Conservation (phyloP, 2,329 filamentous ascomycete genomes). For the Hypoxylon sp. region DNA sequence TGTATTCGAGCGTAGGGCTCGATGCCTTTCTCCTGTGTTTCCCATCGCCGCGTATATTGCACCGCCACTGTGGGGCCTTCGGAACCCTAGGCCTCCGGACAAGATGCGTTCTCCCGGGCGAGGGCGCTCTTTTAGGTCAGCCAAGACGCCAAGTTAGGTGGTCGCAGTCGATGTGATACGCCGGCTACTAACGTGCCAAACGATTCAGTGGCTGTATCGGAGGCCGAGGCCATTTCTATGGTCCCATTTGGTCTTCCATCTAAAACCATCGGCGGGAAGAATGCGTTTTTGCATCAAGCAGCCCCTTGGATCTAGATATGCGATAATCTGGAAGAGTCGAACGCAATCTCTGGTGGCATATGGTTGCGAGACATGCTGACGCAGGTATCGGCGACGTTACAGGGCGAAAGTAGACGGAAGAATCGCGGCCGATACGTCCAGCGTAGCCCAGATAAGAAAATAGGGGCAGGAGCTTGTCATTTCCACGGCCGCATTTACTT, state of each 20-base stretch:
- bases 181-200: neutral
- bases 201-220: neutral
- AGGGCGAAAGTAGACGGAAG: neutral
- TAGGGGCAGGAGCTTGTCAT: neutral
- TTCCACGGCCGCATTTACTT: neutral
- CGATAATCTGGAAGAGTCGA: neutral
- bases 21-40: neutral
- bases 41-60: constrained; percentile 7
- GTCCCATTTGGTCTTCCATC: neutral
- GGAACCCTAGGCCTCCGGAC: constrained; percentile 23
- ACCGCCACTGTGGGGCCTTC: constrained; percentile 22
- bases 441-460: neutral
- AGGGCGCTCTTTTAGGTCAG: neutral
- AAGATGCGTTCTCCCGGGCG: neutral
- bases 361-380: neutral
- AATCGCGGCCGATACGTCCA: neutral
- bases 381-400: neutral
- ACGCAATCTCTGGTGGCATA: neutral
- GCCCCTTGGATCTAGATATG: neutral
- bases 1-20: neutral
- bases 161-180: neutral
- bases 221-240: constrained; percentile 17
- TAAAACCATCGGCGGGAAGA: neutral
- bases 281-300: neutral
- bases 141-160: neutral